Conservation (phyloP, 495 filamentous ascomycete species). For the Trichoderma erinaceum region DNA sequence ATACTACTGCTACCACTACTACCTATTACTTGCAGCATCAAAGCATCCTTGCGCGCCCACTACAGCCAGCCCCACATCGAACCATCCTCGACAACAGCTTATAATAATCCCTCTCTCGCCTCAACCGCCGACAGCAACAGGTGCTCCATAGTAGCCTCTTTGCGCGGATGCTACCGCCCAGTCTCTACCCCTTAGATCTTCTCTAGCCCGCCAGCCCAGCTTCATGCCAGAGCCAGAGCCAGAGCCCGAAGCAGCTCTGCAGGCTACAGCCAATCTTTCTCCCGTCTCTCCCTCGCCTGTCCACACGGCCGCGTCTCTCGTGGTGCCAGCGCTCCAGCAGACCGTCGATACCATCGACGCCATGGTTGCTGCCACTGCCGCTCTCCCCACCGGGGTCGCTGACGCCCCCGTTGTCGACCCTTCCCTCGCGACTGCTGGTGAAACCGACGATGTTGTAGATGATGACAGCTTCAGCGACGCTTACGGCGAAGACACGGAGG, state of each 20-base stretch:
- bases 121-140: not conserved
- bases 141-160: slow-evolving; percentile 3
- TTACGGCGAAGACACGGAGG: slow-evolving; percentile 28
- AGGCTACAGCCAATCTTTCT: slow-evolving; percentile 34
- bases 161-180: slow-evolving; percentile 17
- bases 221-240: slow-evolving; percentile 32
- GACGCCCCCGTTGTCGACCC: not conserved
- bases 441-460: slow-evolving; percentile 15
- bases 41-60: slow-evolving; percentile 8
- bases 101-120: slow-evolving; percentile 6
- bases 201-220: slow-evolving; percentile 17
- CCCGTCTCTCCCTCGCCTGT: slow-evolving; percentile 30
- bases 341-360: slow-evolving; percentile 26
- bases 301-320: slow-evolving; percentile 29
- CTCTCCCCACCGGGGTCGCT: not conserved
- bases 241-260: slow-evolving; percentile 19
- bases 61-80: slow-evolving; percentile 1
- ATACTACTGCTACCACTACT: slow-evolving; percentile 4
- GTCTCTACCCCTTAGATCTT: slow-evolving; percentile 22
- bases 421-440: slow-evolving; percentile 6
- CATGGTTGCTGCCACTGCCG: slow-evolving; percentile 16
- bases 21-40: slow-evolving; percentile 7
- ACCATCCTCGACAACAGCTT: slow-evolving; percentile 6
- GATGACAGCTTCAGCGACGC: slow-evolving; percentile 21
- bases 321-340: slow-evolving; percentile 34